Evolutionary conservation across 768 basidiomycete genomes (phyloP), one percentile per base, ranked within the genome.

Genomic region (Mycena metata): DNA sequence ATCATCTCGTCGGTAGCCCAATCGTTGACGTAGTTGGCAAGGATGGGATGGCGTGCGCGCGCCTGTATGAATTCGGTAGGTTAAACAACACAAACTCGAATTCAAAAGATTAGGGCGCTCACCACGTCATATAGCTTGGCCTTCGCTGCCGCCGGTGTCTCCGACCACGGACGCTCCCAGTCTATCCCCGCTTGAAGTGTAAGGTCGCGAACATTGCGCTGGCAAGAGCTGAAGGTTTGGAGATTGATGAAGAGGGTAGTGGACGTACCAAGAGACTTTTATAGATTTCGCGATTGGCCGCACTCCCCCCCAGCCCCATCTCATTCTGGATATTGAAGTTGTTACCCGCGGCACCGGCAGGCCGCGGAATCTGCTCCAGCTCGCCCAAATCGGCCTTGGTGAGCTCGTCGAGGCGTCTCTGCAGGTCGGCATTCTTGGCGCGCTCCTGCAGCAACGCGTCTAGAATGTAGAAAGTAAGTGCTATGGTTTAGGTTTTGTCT

Each of bases 1-100:
- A 64, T 64, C 9, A 77, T 55, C 12, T 67, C 72, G 36, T 77
- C 69, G 4, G 74, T 76, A 2, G 76, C 76, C 75, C 73, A 77
- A 43, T 77, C 74, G 51, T 75, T 73, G 11, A 30, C 6, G 46
- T 24, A 64, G 1, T 24, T 45, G 33, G 36, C n/a, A 13, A 64
- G 36, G 63, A 47, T 47, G 1, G 63, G 63, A 36, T 64, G 63
- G 0, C 55, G 63, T 35, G 56, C 45, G 17, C 63, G 54, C 12
- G 63, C 63, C 63, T 64, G 19, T 7, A 30, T 52, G 41, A 54
- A n/a, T n/a, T n/a, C n/a, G n/a, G n/a, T n/a, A n/a, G n/a, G n/a
- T n/a, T n/a, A n/a, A n/a, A n/a, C n/a, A n/a, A n/a, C n/a, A n/a
- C n/a, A n/a, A n/a, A n/a, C n/a, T n/a, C n/a, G n/a, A n/a, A n/a